These are phyloP conservation scores for Flammula alnicola DNA, from an alignment of 1,284 basidiomycete genomes.

Conservation along the genomic window DNA sequence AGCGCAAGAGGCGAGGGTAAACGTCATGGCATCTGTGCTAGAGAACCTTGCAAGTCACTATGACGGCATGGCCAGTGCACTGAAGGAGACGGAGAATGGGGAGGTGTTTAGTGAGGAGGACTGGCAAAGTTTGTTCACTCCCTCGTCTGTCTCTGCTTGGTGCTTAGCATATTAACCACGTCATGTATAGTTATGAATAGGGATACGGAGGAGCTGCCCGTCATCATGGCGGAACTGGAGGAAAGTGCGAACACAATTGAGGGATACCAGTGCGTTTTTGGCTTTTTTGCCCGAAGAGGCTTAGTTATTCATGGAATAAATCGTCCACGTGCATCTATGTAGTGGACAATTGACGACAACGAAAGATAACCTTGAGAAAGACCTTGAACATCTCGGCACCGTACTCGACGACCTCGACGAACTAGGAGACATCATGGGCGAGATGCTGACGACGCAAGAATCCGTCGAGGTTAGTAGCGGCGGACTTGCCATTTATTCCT, in stretches of 20 bases:
- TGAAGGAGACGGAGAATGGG: conserved; percentile 68
- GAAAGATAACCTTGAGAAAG: conserved; percentile 47
- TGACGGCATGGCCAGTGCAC: conserved; percentile 69
- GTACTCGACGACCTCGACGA: conserved; percentile 72
- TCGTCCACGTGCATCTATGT: not conserved
- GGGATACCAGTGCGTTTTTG: conserved; percentile 53
- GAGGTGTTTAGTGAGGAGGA: conserved; percentile 70
- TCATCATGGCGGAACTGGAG: conserved; percentile 74
- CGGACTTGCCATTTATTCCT: no score
- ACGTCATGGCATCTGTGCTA: conserved; percentile 71
- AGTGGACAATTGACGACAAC: conserved; percentile 55
- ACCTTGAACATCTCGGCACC: conserved; percentile 50
- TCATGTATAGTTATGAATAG: conserved; percentile 66
- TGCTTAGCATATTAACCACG: not conserved
- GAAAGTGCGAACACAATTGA: conserved; percentile 56
- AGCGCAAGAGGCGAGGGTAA: conserved; percentile 59
- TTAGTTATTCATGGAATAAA: no score
- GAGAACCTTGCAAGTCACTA: conserved; percentile 75
- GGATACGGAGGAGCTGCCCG: conserved; percentile 75
- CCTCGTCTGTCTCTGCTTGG: not conserved
- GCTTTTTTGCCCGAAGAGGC: no score
- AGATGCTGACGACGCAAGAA: conserved; percentile 73
- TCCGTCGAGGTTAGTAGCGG: conserved; percentile 59
- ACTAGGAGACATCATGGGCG: conserved; percentile 75
- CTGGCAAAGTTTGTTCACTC: conserved; percentile 53